phyloP scores from a whole-genome alignment of 306 rosid genomes.

The Prunus mongolica region DNA sequence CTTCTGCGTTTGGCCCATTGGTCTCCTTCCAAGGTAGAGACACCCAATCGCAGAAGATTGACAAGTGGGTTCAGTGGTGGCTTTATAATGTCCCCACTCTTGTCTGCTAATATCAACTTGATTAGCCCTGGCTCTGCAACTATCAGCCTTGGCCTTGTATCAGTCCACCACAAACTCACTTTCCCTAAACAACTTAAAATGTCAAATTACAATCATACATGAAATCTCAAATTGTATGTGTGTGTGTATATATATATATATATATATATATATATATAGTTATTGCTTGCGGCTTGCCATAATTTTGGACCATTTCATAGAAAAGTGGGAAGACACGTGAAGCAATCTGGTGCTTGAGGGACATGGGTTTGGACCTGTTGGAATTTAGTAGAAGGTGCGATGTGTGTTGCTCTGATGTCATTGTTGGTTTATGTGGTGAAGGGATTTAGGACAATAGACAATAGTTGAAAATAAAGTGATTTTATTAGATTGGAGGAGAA shows the following conservation, averaged over 20 bases:
- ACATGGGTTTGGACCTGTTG: slow-evolving; percentile 26
- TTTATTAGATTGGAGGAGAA: too few relatives aligned
- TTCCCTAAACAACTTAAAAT: slow-evolving; percentile 18
- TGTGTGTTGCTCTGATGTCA: too few relatives aligned
- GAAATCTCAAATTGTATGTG: too few relatives aligned
- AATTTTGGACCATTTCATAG: slow-evolving; percentile 23
- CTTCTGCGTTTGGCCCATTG: slow-evolving; percentile 41
- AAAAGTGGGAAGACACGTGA: slow-evolving; percentile 42
- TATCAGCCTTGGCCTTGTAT: slow-evolving; percentile 36
- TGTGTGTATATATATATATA: too few relatives aligned
- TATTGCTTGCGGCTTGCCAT: slow-evolving; percentile 18
- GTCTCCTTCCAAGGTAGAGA: slow-evolving; percentile 37
- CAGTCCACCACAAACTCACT: slow-evolving; percentile 32
- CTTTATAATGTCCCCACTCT: slow-evolving; percentile 10
- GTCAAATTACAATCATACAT: neutral
- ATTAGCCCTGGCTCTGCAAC: slow-evolving; percentile 30
- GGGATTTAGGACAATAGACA: too few relatives aligned
- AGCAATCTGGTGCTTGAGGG: slow-evolving; percentile 25
- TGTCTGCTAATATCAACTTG: slow-evolving; percentile 26
- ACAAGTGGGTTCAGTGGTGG: too few relatives aligned
- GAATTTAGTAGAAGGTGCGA: too few relatives aligned
- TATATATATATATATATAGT: neutral
- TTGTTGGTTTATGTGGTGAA: too few relatives aligned
- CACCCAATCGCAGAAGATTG: slow-evolving; percentile 32
- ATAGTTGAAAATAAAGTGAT: too few relatives aligned